Conservation (phyloP, 2,329 filamentous ascomycete species). For the Beauveria sp. region DNA sequence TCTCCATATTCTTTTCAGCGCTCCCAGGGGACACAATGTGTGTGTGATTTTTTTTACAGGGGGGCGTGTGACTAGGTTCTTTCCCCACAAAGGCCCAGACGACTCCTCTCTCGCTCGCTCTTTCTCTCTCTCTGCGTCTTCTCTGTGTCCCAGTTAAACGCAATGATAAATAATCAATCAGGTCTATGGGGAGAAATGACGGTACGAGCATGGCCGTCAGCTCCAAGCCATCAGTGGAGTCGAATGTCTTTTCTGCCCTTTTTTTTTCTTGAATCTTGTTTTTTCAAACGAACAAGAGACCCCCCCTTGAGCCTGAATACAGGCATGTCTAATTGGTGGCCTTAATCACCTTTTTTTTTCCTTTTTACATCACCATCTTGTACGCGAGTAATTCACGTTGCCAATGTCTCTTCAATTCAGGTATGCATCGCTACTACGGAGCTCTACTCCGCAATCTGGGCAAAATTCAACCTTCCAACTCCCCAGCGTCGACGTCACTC, state of each 20-base stretch:
- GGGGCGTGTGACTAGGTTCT: too few relatives aligned
- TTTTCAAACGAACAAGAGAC: not conserved
- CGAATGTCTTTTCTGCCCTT: not conserved
- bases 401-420: too few relatives aligned
- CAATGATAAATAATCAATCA: not conserved
- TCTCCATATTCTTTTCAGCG: too few relatives aligned
- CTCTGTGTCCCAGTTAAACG: not conserved
- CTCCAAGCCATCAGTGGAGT: conserved; percentile 4
- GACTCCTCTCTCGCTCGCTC: too few relatives aligned
- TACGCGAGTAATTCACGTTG: conserved; percentile 3
- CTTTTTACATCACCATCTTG: not conserved
- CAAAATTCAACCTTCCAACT: not conserved
- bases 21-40: too few relatives aligned
- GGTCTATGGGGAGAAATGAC: not conserved
- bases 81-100: too few relatives aligned
- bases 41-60: too few relatives aligned
- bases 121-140: not conserved
- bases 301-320: not conserved
- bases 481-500: too few relatives aligned
- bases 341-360: not conserved
- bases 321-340: not conserved
- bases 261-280: not conserved
- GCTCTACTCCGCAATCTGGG: not conserved
- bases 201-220: not conserved
- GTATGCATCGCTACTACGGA: too few relatives aligned